phyloP scores from a whole-genome alignment of 2,329 filamentous ascomycete species.

The Monosporascus sp. region DNA sequence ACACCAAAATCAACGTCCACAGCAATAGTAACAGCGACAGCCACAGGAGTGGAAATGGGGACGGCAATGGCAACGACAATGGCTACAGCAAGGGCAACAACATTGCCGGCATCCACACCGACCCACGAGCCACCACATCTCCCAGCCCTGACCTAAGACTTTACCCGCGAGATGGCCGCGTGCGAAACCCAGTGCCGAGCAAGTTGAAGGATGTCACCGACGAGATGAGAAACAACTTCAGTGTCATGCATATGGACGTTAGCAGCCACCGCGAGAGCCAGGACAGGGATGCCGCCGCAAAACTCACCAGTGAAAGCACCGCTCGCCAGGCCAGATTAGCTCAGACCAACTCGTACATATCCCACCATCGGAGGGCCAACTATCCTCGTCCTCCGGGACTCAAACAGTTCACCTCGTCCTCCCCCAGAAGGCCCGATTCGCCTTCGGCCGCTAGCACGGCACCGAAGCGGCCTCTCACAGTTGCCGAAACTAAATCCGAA shows the following conservation, averaged over 20 bases:
- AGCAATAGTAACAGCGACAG: not conserved
- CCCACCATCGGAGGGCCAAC: constrained; percentile 38
- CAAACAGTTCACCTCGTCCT: constrained; percentile 18
- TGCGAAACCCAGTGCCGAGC: constrained; percentile 54
- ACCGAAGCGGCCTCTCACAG: constrained; percentile 27
- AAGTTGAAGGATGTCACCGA: constrained; percentile 56
- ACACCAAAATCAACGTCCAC: constrained; percentile 1
- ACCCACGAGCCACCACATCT: constrained; percentile 4
- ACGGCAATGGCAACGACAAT: not conserved
- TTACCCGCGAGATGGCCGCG: constrained; percentile 39
- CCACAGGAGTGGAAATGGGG: not conserved
- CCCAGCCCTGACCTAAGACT: constrained; percentile 19
- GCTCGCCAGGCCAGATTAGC: constrained; percentile 52
- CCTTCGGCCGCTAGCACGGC: constrained; percentile 1
- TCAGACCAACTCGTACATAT: constrained; percentile 47
- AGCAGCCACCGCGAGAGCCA: constrained; percentile 38
- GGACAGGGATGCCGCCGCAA: constrained; percentile 48
- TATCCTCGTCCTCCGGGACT: constrained; percentile 24
- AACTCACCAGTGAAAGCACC: constrained; percentile 57
- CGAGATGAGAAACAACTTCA: constrained; percentile 54
- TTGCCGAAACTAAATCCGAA: constrained; percentile 50
- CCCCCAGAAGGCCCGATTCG: constrained; percentile 16
- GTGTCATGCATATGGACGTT: constrained; percentile 57
- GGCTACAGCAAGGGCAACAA: not conserved
- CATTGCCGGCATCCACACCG: not conserved